Percentiles rank a stretch among this genome's conserved stretches.
These are phyloP conservation scores for Xylaria sp. DNA, from an alignment of 2,329 filamentous ascomycete species.

Conservation along the genomic window DNA sequence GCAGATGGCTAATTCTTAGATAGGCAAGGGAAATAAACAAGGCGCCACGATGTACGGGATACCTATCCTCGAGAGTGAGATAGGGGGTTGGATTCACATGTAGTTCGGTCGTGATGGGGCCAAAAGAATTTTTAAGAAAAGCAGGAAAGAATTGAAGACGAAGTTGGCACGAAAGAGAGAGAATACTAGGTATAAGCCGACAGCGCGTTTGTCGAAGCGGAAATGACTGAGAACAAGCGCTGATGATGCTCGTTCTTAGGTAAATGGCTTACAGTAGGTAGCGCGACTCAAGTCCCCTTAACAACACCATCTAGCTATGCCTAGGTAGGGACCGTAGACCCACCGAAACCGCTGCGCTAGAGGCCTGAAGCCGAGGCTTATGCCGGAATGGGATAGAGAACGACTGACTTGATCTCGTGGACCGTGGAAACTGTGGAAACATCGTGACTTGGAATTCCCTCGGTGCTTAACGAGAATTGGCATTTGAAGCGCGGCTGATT, in stretches of 20 bases:
- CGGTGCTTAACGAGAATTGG: not conserved
- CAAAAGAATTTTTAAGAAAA: not conserved
- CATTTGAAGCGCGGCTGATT: constrained; percentile 14
- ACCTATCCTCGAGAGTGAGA: not conserved
- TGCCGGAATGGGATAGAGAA: constrained; percentile 15
- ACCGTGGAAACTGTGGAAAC: not conserved
- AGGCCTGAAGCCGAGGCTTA: constrained; percentile 22
- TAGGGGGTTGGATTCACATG: not conserved
- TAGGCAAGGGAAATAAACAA: not conserved
- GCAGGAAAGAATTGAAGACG: not conserved
- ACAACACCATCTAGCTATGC: not conserved
- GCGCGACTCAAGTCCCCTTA: too few relatives aligned
- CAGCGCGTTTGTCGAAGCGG: too few relatives aligned
- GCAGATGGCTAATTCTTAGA: not conserved
- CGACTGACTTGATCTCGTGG: constrained; percentile 5
- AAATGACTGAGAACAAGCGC: too few relatives aligned
- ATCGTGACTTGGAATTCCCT: constrained; percentile 13
- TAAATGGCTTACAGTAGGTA: too few relatives aligned
- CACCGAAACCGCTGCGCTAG: constrained; percentile 22
- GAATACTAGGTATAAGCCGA: not conserved
- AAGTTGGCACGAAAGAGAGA: not conserved
- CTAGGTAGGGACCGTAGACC: not conserved
- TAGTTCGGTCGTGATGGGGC: not conserved
- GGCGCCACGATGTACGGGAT: not conserved
- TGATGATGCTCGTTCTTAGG: not conserved